Percentiles rank a stretch among this genome's conserved stretches.
phyloP scores from a whole-genome alignment of 306 rosid species.

The Vachellia pachyceras region DNA sequence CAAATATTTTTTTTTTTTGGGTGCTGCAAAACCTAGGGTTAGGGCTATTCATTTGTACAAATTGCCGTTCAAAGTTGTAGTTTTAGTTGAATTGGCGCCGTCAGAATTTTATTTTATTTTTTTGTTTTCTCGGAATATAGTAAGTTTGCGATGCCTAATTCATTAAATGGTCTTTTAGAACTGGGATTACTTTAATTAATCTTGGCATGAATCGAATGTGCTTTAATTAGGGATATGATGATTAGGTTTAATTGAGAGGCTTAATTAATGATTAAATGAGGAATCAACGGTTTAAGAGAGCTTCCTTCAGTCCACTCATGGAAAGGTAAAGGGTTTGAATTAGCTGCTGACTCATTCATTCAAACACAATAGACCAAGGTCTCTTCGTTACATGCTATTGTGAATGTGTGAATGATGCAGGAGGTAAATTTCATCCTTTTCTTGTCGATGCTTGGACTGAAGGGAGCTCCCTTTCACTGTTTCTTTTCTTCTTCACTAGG shows the following conservation, averaged over 20 bases:
- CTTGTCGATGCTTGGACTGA: constrained; percentile 94
- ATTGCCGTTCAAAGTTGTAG: constrained; percentile 8
- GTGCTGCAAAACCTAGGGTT: constrained; percentile 54
- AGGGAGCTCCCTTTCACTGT: constrained; percentile 92
- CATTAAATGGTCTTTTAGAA: not conserved
- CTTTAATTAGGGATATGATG: not conserved
- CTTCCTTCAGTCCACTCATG: constrained; percentile 97
- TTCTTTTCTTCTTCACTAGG: not conserved
- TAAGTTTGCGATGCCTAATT: constrained; percentile 26
- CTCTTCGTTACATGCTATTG: constrained; percentile 46
- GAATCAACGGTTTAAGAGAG: constrained; percentile 63
- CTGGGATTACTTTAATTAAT: not conserved
- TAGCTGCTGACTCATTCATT: constrained; percentile 97
- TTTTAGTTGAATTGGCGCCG: constrained; percentile 2
- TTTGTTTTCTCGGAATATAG: not conserved
- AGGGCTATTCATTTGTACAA: constrained; percentile 57
- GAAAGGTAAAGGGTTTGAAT: constrained; percentile 70
- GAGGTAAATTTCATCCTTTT: constrained; percentile 75
- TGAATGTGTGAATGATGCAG: constrained; percentile 95
- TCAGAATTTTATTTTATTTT: not conserved
- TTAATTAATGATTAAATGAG: not conserved
- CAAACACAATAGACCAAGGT: constrained; percentile 70
- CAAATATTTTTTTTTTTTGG: not conserved
- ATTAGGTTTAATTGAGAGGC: not conserved
- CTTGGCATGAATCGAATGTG: not conserved